These are phyloP conservation scores for Aschersonia sp. DNA, from an alignment of 2,329 filamentous ascomycete genomes.

Conservation along the genomic window DNA sequence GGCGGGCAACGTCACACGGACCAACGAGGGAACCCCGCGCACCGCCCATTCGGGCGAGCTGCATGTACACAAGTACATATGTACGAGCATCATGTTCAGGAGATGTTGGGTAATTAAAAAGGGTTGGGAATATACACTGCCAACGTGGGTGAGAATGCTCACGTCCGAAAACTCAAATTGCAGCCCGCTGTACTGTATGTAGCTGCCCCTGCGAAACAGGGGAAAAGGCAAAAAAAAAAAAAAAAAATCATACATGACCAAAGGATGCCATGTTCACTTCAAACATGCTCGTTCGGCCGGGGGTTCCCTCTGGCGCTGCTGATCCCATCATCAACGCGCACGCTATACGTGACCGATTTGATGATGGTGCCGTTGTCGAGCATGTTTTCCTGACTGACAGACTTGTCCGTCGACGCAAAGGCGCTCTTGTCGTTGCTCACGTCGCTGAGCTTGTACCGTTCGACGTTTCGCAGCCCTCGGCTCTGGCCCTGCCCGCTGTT, in stretches of 20 bases:
- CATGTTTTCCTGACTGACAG: conserved; percentile 25
- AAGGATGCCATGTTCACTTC: background rate
- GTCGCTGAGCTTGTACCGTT: conserved; percentile 23
- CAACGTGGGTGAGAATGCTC: too few relatives aligned
- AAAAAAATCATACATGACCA: background rate
- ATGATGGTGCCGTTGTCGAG: conserved; percentile 19
- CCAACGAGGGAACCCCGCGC: too few relatives aligned
- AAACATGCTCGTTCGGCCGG: conserved; percentile 3
- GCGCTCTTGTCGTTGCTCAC: conserved; percentile 17
- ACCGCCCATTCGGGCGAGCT: too few relatives aligned
- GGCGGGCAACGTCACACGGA: too few relatives aligned
- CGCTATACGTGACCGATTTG: conserved; percentile 27
- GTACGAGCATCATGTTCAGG: too few relatives aligned
- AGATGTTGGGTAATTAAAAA: too few relatives aligned
- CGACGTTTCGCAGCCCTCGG: conserved; percentile 11
- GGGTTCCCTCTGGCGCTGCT: background rate
- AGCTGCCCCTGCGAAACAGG: too few relatives aligned
- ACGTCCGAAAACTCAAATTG: too few relatives aligned
- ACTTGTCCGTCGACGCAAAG: conserved; percentile 12
- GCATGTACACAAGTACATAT: too few relatives aligned
- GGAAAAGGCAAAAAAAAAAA: background rate
- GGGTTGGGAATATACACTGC: too few relatives aligned
- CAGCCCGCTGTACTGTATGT: too few relatives aligned
- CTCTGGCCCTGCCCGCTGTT: conserved; percentile 11
- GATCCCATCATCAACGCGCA: conserved; percentile 18